Percentiles rank a stretch among this genome's conserved stretches.
Conservation (phyloP, 495 filamentous ascomycete genomes). For the Lasiosphaeriaceae sp. region DNA sequence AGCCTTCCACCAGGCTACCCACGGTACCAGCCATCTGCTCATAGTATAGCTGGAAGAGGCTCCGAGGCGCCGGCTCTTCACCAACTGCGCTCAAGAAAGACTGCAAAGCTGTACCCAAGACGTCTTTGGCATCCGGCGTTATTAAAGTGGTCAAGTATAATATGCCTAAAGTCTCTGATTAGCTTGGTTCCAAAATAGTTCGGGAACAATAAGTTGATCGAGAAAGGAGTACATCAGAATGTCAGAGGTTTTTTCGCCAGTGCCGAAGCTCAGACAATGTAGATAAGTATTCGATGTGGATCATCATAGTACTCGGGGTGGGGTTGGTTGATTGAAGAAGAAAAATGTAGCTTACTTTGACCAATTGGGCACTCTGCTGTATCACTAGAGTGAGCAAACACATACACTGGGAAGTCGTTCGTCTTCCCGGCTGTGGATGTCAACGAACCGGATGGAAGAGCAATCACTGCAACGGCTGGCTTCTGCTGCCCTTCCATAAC, state of each 20-base stretch:
- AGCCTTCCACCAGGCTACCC: conserved; percentile 25
- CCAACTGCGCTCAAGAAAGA: conserved; percentile 46
- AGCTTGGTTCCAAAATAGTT: conserved; percentile 34
- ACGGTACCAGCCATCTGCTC: conserved; percentile 37
- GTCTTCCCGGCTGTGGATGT: conserved; percentile 35
- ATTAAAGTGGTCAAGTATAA: conserved; percentile 60
- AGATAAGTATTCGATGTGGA: conserved; percentile 96
- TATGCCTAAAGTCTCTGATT: conserved; percentile 57
- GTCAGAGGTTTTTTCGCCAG: conserved; percentile 88
- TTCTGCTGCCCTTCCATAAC: conserved; percentile 67
- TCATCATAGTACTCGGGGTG: conserved; percentile 58
- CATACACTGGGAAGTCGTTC: conserved; percentile 57
- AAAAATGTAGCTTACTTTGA: conserved; percentile 68
- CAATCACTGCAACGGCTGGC: conserved; percentile 70
- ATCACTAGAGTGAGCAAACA: conserved; percentile 76
- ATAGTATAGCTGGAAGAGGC: conserved; percentile 63
- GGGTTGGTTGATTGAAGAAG: conserved; percentile 8
- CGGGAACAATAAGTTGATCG: conserved; percentile 18
- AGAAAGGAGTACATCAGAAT: conserved; percentile 66
- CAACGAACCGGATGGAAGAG: conserved; percentile 57
- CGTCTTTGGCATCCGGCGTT: conserved; percentile 31
- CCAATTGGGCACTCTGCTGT: conserved; percentile 81
- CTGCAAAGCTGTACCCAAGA: conserved; percentile 53
- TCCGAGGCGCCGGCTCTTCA: conserved; percentile 27
- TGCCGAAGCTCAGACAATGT: conserved; percentile 86